Evolutionary conservation across 176 grass and related monocot genomes (phyloP).

Genomic region (Eragrostis nindensis): DNA sequence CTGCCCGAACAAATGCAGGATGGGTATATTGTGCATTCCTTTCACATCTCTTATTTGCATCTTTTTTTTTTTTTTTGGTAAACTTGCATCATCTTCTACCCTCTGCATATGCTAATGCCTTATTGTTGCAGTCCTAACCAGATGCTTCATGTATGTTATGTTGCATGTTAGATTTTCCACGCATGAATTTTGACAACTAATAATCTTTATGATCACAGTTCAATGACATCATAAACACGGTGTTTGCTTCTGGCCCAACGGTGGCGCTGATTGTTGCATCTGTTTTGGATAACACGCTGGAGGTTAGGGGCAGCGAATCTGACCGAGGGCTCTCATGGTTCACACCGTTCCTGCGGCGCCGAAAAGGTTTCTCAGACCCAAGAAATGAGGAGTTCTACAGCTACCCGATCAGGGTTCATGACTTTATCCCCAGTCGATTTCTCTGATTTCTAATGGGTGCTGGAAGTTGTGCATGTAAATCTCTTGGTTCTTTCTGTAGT

Average conservation of each 20-base stretch:
- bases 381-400: conserved; percentile 92
- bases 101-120: background rate
- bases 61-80: background rate
- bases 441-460: conserved; percentile 19
- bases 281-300: conserved; percentile 77
- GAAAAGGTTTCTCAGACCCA: conserved; percentile 51
- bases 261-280: conserved; percentile 73
- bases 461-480: conserved; percentile 52
- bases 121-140: background rate
- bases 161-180: conserved; percentile 4
- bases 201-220: conserved; percentile 59
- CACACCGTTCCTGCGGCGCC: conserved; percentile 50
- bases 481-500: conserved; percentile 41
- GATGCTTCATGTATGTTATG: background rate
- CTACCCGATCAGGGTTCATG: conserved; percentile 69
- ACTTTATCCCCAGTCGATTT: conserved; percentile 58
- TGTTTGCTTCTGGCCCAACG: conserved; percentile 76
- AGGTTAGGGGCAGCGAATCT: conserved; percentile 22
- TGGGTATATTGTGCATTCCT: conserved; percentile 63
- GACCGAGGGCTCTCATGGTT: conserved; percentile 92
- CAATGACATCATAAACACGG: conserved; percentile 92
- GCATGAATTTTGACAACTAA: conserved; percentile 11
- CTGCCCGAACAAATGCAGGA: conserved; percentile 85
- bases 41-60: background rate
- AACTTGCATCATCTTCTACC: background rate